Percentiles rank a stretch among this genome's conserved stretches.
phyloP scores from a whole-genome alignment of 1,139 yeast genomes.

The Entelexis paramagnoliae region DNA sequence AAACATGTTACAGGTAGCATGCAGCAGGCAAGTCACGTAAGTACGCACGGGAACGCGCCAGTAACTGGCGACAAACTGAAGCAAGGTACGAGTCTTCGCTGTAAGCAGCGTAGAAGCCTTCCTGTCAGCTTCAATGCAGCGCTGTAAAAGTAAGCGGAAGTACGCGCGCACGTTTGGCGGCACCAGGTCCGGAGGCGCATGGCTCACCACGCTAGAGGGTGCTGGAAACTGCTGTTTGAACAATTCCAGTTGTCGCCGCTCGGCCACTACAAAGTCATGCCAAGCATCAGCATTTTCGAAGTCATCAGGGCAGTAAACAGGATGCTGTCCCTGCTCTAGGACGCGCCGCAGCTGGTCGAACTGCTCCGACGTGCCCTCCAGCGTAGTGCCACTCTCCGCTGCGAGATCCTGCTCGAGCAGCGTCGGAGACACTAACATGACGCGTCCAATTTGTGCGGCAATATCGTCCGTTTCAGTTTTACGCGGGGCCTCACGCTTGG shows the following conservation, averaged over 20 bases:
- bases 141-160: constrained; percentile 31
- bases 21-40: constrained; percentile 42
- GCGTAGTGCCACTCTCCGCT: constrained; percentile 7
- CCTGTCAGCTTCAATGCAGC: constrained; percentile 31
- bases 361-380: constrained; percentile 12
- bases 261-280: constrained; percentile 43
- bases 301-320: constrained; percentile 30
- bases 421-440: constrained; percentile 20
- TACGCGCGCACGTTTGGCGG: constrained; percentile 35
- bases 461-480: constrained; percentile 16
- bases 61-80: constrained; percentile 11
- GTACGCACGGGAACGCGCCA: constrained; percentile 29
- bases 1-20: constrained; percentile 30
- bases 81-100: constrained; percentile 17
- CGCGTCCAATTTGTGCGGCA: constrained; percentile 11
- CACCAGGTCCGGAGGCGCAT: constrained; percentile 21
- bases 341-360: constrained; percentile 9
- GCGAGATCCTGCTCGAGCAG: constrained; percentile 16
- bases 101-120: constrained; percentile 12
- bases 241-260: constrained; percentile 36
- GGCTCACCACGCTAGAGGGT: background rate
- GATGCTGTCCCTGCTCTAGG: constrained; percentile 18
- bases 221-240: constrained; percentile 34
- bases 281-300: constrained; percentile 33
- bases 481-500: background rate